phyloP scores from a whole-genome alignment of 2,329 filamentous ascomycete species.

The Nigrospora oryzae region DNA sequence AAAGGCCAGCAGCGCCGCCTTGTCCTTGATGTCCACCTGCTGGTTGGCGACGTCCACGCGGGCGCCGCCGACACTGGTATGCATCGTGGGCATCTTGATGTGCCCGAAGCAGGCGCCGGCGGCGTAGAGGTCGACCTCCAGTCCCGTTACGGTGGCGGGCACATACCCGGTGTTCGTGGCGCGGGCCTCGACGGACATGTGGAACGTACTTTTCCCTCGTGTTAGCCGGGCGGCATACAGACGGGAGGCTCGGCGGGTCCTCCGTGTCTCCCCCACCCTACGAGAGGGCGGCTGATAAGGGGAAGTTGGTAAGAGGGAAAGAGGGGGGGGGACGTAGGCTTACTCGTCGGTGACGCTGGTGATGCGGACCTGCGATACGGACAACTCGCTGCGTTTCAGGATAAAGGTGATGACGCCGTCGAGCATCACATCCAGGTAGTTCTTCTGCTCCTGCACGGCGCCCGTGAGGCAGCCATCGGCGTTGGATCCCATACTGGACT shows the following conservation, averaged over 20 bases:
- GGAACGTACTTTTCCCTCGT: conserved; percentile 10
- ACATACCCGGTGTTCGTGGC: conserved; percentile 12
- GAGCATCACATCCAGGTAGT: not conserved
- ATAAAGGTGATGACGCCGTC: conserved; percentile 9
- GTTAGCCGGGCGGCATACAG: not conserved
- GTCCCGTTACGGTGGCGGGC: conserved; percentile 6
- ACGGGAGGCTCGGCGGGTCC: not conserved
- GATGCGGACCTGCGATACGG: conserved; percentile 15
- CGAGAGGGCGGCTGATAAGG: too few species aligned
- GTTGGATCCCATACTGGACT: too few species aligned
- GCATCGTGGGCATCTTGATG: conserved; percentile 12
- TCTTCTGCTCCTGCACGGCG: too few species aligned
- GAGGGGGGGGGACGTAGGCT: conserved; percentile 7
- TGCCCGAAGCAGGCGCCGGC: conserved; percentile 12
- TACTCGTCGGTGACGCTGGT: conserved; percentile 18
- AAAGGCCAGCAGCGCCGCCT: conserved; percentile 12
- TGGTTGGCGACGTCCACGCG: conserved; percentile 11
- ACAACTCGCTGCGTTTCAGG: conserved; percentile 11
- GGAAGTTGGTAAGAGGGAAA: not conserved
- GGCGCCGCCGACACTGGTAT: conserved; percentile 7
- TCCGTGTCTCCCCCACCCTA: too few species aligned
- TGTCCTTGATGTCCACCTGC: conserved; percentile 12
- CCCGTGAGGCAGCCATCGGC: too few species aligned
- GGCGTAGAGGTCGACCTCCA: conserved; percentile 10
- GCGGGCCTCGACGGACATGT: conserved; percentile 13